phyloP scores from a whole-genome alignment of 2,329 filamentous ascomycete genomes.

The Curvularia spicifera region DNA sequence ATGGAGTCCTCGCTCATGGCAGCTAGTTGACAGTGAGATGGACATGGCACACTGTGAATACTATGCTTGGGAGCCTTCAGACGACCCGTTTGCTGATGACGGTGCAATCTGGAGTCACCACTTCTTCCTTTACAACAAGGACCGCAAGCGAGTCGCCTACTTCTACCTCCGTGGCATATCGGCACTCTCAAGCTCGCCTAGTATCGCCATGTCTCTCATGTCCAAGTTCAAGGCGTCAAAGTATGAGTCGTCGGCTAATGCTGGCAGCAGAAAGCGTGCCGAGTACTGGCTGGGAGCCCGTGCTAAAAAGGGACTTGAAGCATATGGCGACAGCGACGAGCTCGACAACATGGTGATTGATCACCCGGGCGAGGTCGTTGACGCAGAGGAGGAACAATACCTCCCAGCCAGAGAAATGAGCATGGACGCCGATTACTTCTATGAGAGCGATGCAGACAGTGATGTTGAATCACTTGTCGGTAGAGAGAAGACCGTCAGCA shows the following conservation, averaged over 20 bases:
- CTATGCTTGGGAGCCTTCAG: slow-evolving; percentile 87
- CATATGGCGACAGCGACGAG: slow-evolving; percentile 54
- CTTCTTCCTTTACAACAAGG: slow-evolving; percentile 97
- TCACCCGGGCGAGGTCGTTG: slow-evolving; percentile 48
- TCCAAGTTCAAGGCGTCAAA: slow-evolving; percentile 52
- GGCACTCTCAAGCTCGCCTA: slow-evolving; percentile 70
- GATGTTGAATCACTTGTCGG: slow-evolving; percentile 43
- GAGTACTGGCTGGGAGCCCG: slow-evolving; percentile 85
- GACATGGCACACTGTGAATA: slow-evolving; percentile 84
- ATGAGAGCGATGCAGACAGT: slow-evolving; percentile 42
- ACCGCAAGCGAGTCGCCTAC: slow-evolving; percentile 90
- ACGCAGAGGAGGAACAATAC: slow-evolving; percentile 50
- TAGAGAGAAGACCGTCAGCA: slow-evolving; percentile 49
- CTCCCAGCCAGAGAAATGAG: slow-evolving; percentile 40
- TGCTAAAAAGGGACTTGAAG: slow-evolving; percentile 54
- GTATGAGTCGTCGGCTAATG: slow-evolving; percentile 56
- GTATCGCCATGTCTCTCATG: slow-evolving; percentile 46
- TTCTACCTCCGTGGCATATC: slow-evolving; percentile 90
- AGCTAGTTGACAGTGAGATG: slow-evolving; percentile 93
- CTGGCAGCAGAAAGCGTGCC: slow-evolving; percentile 77
- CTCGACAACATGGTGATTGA: slow-evolving; percentile 51
- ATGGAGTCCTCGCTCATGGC: slow-evolving; percentile 93
- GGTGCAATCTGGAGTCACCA: slow-evolving; percentile 94
- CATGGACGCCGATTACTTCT: slow-evolving; percentile 41
- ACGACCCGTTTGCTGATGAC: slow-evolving; percentile 91